A percentile compares a stretch with the other conserved stretches of the same genome.
Evolutionary conservation across 169 alveolate species (phyloP).

Genomic region (Plasmodium ovale): DNA sequence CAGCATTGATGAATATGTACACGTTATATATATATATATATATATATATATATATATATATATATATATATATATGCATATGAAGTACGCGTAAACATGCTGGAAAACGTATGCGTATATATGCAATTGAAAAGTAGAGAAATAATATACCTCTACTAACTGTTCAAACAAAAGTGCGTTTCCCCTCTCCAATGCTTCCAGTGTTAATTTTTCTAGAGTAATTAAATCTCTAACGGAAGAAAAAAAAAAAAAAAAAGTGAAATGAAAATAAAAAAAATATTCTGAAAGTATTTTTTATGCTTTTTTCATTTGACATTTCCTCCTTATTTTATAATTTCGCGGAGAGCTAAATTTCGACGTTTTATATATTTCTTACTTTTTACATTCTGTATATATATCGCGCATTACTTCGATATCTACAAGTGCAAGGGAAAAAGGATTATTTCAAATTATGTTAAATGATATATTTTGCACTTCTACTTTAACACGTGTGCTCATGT

Average conservation of each 20-base stretch:
- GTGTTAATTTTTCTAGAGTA: conserved; percentile 47
- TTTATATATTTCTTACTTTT: conserved; percentile 42
- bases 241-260: neutral
- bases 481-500: too few relatives aligned
- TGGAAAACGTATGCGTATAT: neutral
- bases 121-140: neutral
- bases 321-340: neutral
- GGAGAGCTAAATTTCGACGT: neutral
- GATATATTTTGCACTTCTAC: neutral
- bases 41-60: neutral
- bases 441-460: neutral
- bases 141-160: conserved; percentile 48
- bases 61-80: neutral
- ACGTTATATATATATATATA: neutral
- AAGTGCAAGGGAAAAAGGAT: conserved; percentile 2
- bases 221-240: conserved; percentile 63
- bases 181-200: conserved; percentile 60
- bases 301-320: neutral
- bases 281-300: neutral
- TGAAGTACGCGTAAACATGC: neutral
- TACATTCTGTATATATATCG: conserved; percentile 67
- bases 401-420: conserved; percentile 73
- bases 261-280: neutral
- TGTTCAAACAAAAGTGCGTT: conserved; percentile 48
- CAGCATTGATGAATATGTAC: neutral